Evolutionary conservation across 2,329 filamentous ascomycete species (phyloP).

Genomic region (Elsinoe arachidis): DNA sequence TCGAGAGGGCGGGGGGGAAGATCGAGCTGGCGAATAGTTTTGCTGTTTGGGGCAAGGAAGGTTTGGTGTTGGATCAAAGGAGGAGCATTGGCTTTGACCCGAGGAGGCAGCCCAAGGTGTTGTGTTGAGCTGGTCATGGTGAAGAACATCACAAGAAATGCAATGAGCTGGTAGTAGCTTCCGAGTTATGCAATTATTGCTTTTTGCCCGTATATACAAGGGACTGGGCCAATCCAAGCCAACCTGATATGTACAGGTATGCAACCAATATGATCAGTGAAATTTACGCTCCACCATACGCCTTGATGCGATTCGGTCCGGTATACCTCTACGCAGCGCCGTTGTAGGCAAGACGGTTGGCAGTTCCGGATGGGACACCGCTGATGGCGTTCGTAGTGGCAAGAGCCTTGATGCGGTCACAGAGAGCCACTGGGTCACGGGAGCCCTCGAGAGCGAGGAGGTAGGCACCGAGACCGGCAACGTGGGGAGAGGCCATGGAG

Average conservation of each 20-base stretch:
- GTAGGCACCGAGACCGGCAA: conserved; percentile 61
- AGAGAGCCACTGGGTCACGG: not conserved
- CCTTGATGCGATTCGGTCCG: not conserved
- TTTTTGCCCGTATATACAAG: conserved; percentile 8
- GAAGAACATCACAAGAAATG: too few relatives aligned
- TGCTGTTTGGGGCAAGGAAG: not conserved
- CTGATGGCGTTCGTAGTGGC: conserved; percentile 12
- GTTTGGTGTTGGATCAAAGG: not conserved
- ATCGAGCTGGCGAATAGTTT: not conserved
- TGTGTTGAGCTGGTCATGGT: not conserved
- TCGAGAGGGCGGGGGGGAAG: not conserved
- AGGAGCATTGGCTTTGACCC: not conserved
- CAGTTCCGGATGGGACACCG: conserved; percentile 6
- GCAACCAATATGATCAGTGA: not conserved
- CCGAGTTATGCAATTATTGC: not conserved
- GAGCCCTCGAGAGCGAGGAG: conserved; percentile 18
- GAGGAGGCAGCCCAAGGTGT: not conserved
- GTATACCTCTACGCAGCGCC: conserved; percentile 6
- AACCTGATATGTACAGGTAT: not conserved
- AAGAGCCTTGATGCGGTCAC: conserved; percentile 14
- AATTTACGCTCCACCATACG: not conserved
- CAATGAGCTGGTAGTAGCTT: too few relatives aligned
- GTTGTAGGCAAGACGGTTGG: conserved; percentile 17
- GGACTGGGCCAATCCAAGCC: not conserved
- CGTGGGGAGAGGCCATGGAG: conserved; percentile 58